Evolutionary conservation across 768 basidiomycete species (phyloP).

Genomic region (Tylopilus balloui): DNA sequence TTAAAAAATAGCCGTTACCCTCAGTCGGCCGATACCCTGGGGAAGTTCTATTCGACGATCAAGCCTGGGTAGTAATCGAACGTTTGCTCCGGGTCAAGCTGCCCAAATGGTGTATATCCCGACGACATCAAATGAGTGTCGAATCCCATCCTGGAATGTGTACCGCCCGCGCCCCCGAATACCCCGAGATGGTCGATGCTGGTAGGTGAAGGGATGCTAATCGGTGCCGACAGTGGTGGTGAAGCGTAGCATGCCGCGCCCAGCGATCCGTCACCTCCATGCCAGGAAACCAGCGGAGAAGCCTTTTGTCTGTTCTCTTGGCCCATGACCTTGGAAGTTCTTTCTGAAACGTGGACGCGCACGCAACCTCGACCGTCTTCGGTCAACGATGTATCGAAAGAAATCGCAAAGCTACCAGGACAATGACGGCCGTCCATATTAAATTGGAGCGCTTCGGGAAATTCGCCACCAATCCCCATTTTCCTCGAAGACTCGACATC

Average conservation of each 20-base stretch:
- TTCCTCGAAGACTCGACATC: conserved; percentile 31
- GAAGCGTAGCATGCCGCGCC: conserved; percentile 21
- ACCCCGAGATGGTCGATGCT: conserved; percentile 40
- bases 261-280: conserved; percentile 17
- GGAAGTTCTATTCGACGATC: conserved; percentile 20
- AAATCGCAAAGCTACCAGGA: conserved; percentile 62
- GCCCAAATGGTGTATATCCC: conserved; percentile 31
- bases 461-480: conserved; percentile 30
- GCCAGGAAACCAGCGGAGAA: conserved; percentile 26
- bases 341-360: conserved; percentile 59
- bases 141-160: conserved; percentile 24
- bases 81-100: conserved; percentile 21
- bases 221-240: conserved; percentile 38
- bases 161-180: conserved; percentile 52
- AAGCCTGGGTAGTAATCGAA: conserved; percentile 31
- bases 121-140: conserved; percentile 22
- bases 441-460: conserved; percentile 48
- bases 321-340: conserved; percentile 20
- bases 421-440: conserved; percentile 43
- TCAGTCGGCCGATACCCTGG: not conserved
- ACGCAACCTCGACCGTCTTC: conserved; percentile 72
- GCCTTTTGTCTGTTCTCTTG: conserved; percentile 16
- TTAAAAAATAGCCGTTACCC: not conserved
- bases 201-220: conserved; percentile 34
- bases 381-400: conserved; percentile 61